These are phyloP conservation scores for Xylaria sp. DNA, from an alignment of 2,329 filamentous ascomycete genomes.

Conservation along the genomic window DNA sequence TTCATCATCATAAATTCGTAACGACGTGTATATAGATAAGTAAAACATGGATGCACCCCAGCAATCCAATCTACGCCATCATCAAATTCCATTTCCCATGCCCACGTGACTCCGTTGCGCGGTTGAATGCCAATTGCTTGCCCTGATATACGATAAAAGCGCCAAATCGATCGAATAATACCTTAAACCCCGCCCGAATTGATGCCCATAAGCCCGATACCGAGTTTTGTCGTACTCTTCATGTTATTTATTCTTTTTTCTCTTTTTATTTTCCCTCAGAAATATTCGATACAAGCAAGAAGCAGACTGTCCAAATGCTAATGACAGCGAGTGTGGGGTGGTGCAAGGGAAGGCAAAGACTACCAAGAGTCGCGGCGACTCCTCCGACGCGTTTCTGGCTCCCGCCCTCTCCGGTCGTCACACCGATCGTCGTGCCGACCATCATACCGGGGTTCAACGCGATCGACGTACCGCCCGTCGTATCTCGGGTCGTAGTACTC, in stretches of 20 bases:
- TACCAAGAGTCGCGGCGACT: conserved; percentile 34
- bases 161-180: background rate
- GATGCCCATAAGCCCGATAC: too few relatives aligned
- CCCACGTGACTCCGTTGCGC: background rate
- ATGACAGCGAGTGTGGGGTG: background rate
- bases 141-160: background rate
- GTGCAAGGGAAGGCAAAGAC: background rate
- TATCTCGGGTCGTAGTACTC: conserved; percentile 16
- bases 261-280: background rate
- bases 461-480: background rate
- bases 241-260: too few relatives aligned
- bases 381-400: conserved; percentile 18
- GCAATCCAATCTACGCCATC: background rate
- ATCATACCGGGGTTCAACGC: conserved; percentile 17
- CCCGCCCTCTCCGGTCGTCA: conserved; percentile 12
- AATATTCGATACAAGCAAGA: background rate
- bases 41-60: background rate
- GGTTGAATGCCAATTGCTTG: background rate
- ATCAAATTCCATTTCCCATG: background rate
- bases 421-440: conserved; percentile 17
- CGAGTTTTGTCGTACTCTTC: too few relatives aligned
- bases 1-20: background rate
- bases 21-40: background rate
- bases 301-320: background rate
- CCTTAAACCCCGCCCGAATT: too few relatives aligned